Evolutionary conservation across 2,329 filamentous ascomycete species (phyloP).

Genomic region (Paecilomyces fulvus): DNA sequence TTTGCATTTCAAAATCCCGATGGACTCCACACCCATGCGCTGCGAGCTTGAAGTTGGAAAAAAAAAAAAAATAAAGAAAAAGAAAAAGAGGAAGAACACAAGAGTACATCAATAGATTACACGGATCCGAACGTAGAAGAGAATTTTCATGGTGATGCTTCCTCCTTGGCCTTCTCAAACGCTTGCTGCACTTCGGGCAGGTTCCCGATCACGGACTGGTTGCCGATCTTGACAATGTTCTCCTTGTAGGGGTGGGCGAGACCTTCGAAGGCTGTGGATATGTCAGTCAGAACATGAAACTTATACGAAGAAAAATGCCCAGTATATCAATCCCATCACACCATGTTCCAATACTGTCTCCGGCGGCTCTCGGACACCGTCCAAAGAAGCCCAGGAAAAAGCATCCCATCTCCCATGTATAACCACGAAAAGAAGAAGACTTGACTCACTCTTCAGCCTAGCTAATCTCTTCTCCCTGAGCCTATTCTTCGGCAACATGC

Average conservation of each 20-base stretch:
- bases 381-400: background rate
- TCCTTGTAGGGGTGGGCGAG: slow-evolving; percentile 80
- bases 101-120: slow-evolving; percentile 4
- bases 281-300: background rate
- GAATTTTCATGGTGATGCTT: background rate
- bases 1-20: slow-evolving; percentile 7
- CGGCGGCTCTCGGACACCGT: background rate
- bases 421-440: slow-evolving; percentile 1
- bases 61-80: too few relatives aligned
- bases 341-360: background rate
- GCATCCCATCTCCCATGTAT: background rate
- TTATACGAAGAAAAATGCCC: background rate
- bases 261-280: slow-evolving; percentile 71
- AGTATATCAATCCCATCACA: background rate
- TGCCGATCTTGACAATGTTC: slow-evolving; percentile 70
- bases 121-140: slow-evolving; percentile 2
- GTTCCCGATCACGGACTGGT: slow-evolving; percentile 36
- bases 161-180: slow-evolving; percentile 23
- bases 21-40: slow-evolving; percentile 33
- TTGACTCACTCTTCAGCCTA: slow-evolving; percentile 62
- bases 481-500: slow-evolving; percentile 97
- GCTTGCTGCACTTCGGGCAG: slow-evolving; percentile 29
- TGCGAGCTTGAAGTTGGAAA: slow-evolving; percentile 16
- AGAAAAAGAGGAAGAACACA: slow-evolving; percentile 7
- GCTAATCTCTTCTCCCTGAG: slow-evolving; percentile 79